Percentiles rank a stretch among this genome's conserved stretches.
Evolutionary conservation across 257 asterid genomes (phyloP).

Genomic region (Verbena officinalis): DNA sequence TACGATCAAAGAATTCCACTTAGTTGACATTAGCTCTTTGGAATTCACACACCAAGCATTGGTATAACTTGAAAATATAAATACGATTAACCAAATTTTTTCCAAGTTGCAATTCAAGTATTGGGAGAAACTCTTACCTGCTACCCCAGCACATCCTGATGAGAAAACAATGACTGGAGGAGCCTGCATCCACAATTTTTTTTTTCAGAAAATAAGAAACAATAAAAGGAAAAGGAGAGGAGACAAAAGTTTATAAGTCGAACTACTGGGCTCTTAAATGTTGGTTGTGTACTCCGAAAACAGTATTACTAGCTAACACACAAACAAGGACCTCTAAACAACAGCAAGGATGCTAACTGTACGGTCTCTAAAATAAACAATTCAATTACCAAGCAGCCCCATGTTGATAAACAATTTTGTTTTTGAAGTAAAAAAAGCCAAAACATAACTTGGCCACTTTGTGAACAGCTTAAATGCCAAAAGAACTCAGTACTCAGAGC

Average conservation of each 20-base stretch:
- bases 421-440: not conserved
- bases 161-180: constrained; percentile 91
- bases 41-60: constrained; percentile 10
- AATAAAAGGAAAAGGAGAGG: not conserved
- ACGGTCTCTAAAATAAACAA: not conserved
- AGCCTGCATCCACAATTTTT: constrained; percentile 57
- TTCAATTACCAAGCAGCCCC: constrained; percentile 1
- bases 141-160: constrained; percentile 89
- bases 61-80: constrained; percentile 2
- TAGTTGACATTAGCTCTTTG: not conserved
- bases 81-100: constrained; percentile 4
- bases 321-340: constrained; percentile 19
- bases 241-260: constrained; percentile 4
- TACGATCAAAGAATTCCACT: not conserved
- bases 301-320: not conserved
- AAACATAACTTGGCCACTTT: constrained; percentile 2
- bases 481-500: not conserved
- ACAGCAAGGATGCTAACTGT: not conserved
- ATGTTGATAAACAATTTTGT: not conserved
- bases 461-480: not conserved
- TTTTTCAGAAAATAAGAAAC: constrained; percentile 20
- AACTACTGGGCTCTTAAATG: not conserved
- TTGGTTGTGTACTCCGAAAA: not conserved
- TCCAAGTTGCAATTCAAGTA: constrained; percentile 13
- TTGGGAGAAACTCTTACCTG: constrained; percentile 52